Percentiles rank a stretch among this genome's conserved stretches.
Conservation (phyloP, 352 stramenopile genomes). For the Phytophthora ramorum region DNA sequence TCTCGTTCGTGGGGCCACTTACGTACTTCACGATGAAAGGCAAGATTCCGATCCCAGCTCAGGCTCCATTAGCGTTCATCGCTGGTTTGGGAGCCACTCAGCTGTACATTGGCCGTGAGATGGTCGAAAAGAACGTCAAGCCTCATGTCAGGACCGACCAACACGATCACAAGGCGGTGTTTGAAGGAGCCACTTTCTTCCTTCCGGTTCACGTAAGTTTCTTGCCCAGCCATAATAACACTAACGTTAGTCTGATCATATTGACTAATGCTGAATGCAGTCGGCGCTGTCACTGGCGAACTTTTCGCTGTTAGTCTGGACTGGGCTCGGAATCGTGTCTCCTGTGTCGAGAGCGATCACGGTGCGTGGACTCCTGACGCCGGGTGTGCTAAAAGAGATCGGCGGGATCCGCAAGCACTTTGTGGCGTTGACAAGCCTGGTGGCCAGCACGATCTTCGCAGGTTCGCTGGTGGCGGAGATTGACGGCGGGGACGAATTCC, state of each 20-base stretch:
- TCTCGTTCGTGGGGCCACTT: constrained; percentile 91
- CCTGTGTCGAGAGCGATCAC: constrained; percentile 59
- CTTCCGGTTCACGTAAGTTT: constrained; percentile 55
- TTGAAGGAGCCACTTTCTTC: constrained; percentile 49
- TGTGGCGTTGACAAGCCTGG: constrained; percentile 48
- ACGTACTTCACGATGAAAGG: constrained; percentile 91
- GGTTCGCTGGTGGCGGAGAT: constrained; percentile 92
- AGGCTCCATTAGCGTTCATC: constrained; percentile 51
- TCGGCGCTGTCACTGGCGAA: constrained; percentile 67
- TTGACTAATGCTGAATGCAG: constrained; percentile 25
- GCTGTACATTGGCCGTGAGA: constrained; percentile 58
- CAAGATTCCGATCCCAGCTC: constrained; percentile 58
- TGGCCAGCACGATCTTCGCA: constrained; percentile 44
- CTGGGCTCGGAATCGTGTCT: constrained; percentile 62
- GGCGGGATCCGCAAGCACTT: constrained; percentile 61
- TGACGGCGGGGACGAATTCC: constrained; percentile 97
- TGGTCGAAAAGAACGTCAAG: constrained; percentile 54
- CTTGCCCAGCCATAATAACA: not conserved
- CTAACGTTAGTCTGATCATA: not conserved
- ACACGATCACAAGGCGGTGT: constrained; percentile 22
- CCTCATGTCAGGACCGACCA: constrained; percentile 20
- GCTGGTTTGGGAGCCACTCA: constrained; percentile 54
- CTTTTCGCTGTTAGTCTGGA: constrained; percentile 70
- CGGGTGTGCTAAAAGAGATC: constrained; percentile 56
- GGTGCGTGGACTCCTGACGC: constrained; percentile 58